Conservation (phyloP, 176 grass and related monocot species). For the Oryza meyeriana region DNA sequence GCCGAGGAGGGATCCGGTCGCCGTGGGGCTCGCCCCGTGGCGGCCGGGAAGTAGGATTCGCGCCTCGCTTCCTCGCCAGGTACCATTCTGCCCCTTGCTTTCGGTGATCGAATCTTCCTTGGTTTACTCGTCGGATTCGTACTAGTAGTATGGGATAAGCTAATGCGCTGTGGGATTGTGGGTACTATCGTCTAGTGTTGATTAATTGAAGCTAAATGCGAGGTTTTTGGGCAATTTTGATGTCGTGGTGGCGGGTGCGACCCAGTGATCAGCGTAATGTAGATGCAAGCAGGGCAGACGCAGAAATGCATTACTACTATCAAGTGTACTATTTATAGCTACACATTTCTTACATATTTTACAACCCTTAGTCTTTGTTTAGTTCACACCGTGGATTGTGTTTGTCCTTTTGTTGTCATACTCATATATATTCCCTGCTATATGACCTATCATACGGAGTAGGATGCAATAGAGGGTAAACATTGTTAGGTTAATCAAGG, state of each 20-base stretch:
- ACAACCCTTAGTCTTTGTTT: neutral
- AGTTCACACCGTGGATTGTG: neutral
- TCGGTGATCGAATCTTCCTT: neutral
- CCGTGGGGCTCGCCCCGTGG: neutral
- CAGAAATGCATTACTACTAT: neutral
- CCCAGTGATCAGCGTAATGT: neutral
- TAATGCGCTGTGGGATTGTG: neutral
- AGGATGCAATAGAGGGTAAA: neutral
- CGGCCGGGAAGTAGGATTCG: constrained; percentile 22
- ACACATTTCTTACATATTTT: neutral
- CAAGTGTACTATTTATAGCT: neutral
- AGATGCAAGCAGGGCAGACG: constrained; percentile 1
- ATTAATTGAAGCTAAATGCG: neutral
- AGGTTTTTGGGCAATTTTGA: constrained; percentile 21
- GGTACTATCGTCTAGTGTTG: neutral
- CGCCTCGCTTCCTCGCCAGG: constrained; percentile 11
- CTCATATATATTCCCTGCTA: neutral
- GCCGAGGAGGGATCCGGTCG: constrained; percentile 5
- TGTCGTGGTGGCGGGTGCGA: neutral
- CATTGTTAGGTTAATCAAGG: neutral
- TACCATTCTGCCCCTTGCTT: neutral
- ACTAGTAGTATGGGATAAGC: neutral
- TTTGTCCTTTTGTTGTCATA: neutral
- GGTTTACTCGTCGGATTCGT: neutral
- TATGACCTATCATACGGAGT: neutral